Percentiles rank a stretch among this genome's conserved stretches.
Evolutionary conservation across 345 rosid species (phyloP).

Genomic region (Raphanus sativus): DNA sequence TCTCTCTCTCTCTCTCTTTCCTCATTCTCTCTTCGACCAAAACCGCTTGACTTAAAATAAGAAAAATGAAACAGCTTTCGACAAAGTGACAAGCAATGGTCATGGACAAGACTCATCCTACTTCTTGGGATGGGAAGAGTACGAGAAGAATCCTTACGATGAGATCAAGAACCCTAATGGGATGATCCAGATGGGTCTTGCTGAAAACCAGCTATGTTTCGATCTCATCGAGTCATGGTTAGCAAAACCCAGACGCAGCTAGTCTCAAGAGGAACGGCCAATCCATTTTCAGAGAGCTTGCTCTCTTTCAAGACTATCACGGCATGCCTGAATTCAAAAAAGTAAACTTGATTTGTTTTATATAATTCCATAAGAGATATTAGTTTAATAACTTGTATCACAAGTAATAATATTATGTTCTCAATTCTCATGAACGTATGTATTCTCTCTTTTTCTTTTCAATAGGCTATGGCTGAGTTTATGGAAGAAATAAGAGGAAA

Average conservation of each 20-base stretch:
- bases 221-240: slow-evolving; percentile 76
- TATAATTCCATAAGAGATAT: not conserved
- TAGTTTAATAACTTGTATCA: not conserved
- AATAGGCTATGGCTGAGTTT: slow-evolving; percentile 70
- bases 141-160: slow-evolving; percentile 76
- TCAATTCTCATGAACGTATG: slow-evolving; percentile 9
- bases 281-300: slow-evolving; percentile 73
- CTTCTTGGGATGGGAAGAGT: slow-evolving; percentile 80
- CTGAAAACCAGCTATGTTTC: slow-evolving; percentile 76
- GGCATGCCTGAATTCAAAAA: slow-evolving; percentile 71
- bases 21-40: not conserved
- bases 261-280: slow-evolving; percentile 58
- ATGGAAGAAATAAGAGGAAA: slow-evolving; percentile 86
- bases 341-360: slow-evolving; percentile 34
- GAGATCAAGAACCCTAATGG: slow-evolving; percentile 63
- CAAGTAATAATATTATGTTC: not conserved
- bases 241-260: slow-evolving; percentile 62
- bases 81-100: slow-evolving; percentile 59
- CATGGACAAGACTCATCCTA: slow-evolving; percentile 86
- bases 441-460: not conserved
- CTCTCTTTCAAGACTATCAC: slow-evolving; percentile 84
- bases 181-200: slow-evolving; percentile 84
- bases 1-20: not conserved
- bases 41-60: not conserved
- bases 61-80: slow-evolving; percentile 56